Evolutionary conservation across 2,329 filamentous ascomycete genomes (phyloP), one percentile per base, ranked within the genome.

Genomic region (Herpomyces periplanetae): DNA sequence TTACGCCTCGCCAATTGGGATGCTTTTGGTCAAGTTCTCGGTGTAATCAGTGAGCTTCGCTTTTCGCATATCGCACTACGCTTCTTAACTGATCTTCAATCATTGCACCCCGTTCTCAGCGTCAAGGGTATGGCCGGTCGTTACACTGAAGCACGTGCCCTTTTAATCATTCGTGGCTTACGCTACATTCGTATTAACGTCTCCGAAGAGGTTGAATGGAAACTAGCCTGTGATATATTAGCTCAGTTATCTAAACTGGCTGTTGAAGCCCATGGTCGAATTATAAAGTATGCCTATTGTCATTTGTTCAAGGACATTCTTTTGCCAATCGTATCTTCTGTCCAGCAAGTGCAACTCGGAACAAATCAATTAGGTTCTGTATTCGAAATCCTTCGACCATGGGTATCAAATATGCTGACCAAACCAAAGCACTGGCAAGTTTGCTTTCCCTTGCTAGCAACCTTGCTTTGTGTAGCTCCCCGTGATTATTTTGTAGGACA

Each of bases 1-100:
- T 44, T 91, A 10, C 69, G 71, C 27, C 57, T 80, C 38, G 66
- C 80, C 7, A 96, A 96, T 31, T 96, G 75, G 75, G 65, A 68
- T 23, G 57, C 96, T 2, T 88, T 88, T 34, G 62, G 69, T 9
- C 66, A 87, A 30, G 45, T 96, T 3, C 51, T 96, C 1, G 80
- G 84, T n/a, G 63, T 73, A 15, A 87, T 96, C 65, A 88, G 80
- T 38, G 63, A 65, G 17, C 60, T 80, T 26, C 75, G 84, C 33
- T 91, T 96, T 35, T 44, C 55, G 8, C 65, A 60, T 21, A 73
- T 96, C 17, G 59, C 68, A 3, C 54, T 58, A 21, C 58, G 68
- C 18, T 96, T 85, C 32, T 47, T 85, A 17, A 44, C 49, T 12
- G 73, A 91, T 32, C 47, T 96, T 3, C 65, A 71, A 22, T 47